Evolutionary conservation across 2,329 filamentous ascomycete genomes (phyloP).

Genomic region (Zarea fungicola): DNA sequence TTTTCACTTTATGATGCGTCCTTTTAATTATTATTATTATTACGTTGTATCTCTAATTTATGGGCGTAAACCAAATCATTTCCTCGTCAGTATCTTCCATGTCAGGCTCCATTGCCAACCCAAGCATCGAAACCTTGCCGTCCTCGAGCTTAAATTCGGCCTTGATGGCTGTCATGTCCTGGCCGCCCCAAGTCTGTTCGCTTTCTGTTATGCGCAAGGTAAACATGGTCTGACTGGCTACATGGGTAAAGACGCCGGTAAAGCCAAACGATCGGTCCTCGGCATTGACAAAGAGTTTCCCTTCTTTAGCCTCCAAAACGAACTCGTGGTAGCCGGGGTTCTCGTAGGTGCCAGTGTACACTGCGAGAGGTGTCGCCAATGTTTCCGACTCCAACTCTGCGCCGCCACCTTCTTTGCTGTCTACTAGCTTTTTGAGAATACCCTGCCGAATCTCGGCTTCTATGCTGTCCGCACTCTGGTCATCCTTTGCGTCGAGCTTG

Average conservation of each 20-base stretch:
- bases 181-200: constrained; percentile 16
- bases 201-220: constrained; percentile 15
- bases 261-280: constrained; percentile 25
- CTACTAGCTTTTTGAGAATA: neutral
- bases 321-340: constrained; percentile 23
- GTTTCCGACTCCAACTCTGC: neutral
- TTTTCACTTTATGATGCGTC: neutral
- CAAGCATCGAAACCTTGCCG: constrained; percentile 14
- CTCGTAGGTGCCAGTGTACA: constrained; percentile 8
- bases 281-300: constrained; percentile 21
- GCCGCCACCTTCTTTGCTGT: neutral
- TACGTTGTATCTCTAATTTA: neutral
- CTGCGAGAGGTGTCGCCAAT: neutral
- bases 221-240: constrained; percentile 16
- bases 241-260: constrained; percentile 19
- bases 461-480: neutral
- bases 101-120: constrained; percentile 17
- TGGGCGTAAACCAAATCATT: constrained; percentile 20
- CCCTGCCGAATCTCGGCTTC: neutral
- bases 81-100: constrained; percentile 7
- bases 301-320: constrained; percentile 17
- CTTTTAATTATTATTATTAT: neutral
- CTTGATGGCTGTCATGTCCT: constrained; percentile 5
- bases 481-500: neutral
- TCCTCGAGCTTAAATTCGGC: constrained; percentile 19